Evolutionary conservation across 2,329 filamentous ascomycete species (phyloP), one percentile per base, ranked within the genome.

Genomic region (Ophiocordyceps sinensis): DNA sequence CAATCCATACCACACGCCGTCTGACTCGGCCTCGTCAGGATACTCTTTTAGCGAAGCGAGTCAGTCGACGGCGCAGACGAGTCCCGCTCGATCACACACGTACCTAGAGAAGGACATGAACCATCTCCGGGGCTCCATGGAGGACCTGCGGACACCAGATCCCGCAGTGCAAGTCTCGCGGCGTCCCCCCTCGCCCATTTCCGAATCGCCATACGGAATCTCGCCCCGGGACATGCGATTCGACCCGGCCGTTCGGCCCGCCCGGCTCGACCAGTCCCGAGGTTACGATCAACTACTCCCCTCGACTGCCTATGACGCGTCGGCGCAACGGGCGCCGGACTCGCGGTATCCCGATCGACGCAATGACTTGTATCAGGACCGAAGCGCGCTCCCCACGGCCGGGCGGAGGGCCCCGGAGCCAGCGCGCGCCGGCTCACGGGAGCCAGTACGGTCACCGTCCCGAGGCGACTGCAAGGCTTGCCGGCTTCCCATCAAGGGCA

Each of bases 391-490:
- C 12, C n/a, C 32, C 5, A 7, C 14, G 14, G 32, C 14, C 15
- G 14, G 29, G 36, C 19, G 23, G 13, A 28, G 21, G 14, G 15
- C 21, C 12, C 9, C 35, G 14, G 37, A n/a, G 23, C 8, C 30
- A 50, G 58, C 1, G 43, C 52, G 41, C 56, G 58, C 19, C 53
- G 57, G 38, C 57, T 61, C 32, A 64, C 61, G 11, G 60, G 64
- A 26, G 63, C 66, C 34, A 55, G 58, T 6, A 57, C 63, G 10
- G 53, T 15, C 56, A 17, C 58, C 66, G 1, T 72, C 72, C 14
- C 82, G 85, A 42, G 85, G 85, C 3, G 77, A 76, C 46, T 98
- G 91, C 65, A 85, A 86, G 53, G 84, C 85, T 1, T 98, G 91
- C 59, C 70, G 75, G 4, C 67, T 82, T 37, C 66, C 72, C 7